A percentile compares a stretch with the other conserved stretches of the same genome.
These are phyloP conservation scores for Thielaviopsis musarum DNA, from an alignment of 2,329 filamentous ascomycete species.

Conservation along the genomic window DNA sequence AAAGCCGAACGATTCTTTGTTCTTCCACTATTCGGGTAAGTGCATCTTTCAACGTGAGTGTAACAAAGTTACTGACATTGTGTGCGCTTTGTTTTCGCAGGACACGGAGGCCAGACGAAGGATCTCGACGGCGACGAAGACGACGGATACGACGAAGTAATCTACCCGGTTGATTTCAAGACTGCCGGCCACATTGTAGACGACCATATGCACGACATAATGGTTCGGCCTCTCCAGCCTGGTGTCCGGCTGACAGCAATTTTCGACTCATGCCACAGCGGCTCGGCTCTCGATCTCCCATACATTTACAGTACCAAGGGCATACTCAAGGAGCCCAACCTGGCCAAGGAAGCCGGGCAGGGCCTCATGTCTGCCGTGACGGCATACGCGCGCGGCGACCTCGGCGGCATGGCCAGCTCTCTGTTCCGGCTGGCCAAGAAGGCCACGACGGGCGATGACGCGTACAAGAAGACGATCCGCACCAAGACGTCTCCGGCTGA, in stretches of 20 bases:
- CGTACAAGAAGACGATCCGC: slow-evolving; percentile 54
- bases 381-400: slow-evolving; percentile 62
- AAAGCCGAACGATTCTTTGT: slow-evolving; percentile 37
- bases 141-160: slow-evolving; percentile 40
- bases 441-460: slow-evolving; percentile 55
- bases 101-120: slow-evolving; percentile 39
- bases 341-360: slow-evolving; percentile 53
- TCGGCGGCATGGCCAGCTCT: slow-evolving; percentile 57
- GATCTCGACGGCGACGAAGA: slow-evolving; percentile 40
- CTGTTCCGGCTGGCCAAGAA: slow-evolving; percentile 61
- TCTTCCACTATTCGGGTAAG: slow-evolving; percentile 39
- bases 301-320: slow-evolving; percentile 51
- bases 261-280: slow-evolving; percentile 42
- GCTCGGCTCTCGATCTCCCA: slow-evolving; percentile 38
- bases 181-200: slow-evolving; percentile 37
- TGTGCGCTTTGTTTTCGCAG: slow-evolving; percentile 14
- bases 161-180: slow-evolving; percentile 40
- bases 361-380: slow-evolving; percentile 51
- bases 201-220: slow-evolving; percentile 43
- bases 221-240: slow-evolving; percentile 45
- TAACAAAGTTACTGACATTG: background rate
- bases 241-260: slow-evolving; percentile 45
- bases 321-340: slow-evolving; percentile 55
- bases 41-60: background rate
- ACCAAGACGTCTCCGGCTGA: slow-evolving; percentile 82